Evolutionary conservation across 2,329 filamentous ascomycete species (phyloP).

Genomic region (Penicillium sp.): DNA sequence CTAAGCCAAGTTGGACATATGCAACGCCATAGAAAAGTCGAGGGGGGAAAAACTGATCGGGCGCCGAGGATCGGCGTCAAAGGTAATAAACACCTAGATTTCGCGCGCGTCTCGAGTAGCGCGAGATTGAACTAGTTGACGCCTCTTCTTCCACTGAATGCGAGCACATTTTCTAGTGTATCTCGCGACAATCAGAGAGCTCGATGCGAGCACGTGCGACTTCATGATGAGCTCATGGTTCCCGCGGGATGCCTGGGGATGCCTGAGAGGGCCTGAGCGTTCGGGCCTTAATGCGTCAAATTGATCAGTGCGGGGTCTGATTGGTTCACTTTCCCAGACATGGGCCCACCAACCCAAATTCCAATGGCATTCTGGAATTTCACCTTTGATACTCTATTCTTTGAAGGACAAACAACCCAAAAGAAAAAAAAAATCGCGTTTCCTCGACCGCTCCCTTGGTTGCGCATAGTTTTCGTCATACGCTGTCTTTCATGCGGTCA

Average conservation of each 20-base stretch:
- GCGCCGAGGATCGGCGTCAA: conserved; percentile 9
- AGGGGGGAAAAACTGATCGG: conserved; percentile 1
- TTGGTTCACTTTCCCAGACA: background rate
- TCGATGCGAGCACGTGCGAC: conserved; percentile 27
- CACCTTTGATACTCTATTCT: background rate
- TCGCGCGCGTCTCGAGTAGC: conserved; percentile 6
- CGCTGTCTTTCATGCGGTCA: background rate
- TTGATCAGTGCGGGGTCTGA: conserved; percentile 3
- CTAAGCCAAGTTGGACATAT: conserved; percentile 10
- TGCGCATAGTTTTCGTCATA: conserved; percentile 3
- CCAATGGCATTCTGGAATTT: conserved; percentile 8
- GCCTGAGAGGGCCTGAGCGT: conserved; percentile 2
- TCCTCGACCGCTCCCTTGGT: conserved; percentile 2
- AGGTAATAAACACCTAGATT: background rate
- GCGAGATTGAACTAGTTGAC: background rate
- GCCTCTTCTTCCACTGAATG: background rate
- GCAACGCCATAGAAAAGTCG: background rate
- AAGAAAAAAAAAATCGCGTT: background rate
- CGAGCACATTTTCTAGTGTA: background rate
- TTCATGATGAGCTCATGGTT: conserved; percentile 23
- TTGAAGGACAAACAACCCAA: background rate
- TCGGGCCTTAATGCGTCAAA: background rate
- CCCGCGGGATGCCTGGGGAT: background rate
- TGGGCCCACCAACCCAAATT: conserved; percentile 19
- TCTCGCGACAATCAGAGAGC: conserved; percentile 15